Conservation (phyloP, 2,329 filamentous ascomycete genomes). For the Pseudovirgaria hyperparasitica region DNA sequence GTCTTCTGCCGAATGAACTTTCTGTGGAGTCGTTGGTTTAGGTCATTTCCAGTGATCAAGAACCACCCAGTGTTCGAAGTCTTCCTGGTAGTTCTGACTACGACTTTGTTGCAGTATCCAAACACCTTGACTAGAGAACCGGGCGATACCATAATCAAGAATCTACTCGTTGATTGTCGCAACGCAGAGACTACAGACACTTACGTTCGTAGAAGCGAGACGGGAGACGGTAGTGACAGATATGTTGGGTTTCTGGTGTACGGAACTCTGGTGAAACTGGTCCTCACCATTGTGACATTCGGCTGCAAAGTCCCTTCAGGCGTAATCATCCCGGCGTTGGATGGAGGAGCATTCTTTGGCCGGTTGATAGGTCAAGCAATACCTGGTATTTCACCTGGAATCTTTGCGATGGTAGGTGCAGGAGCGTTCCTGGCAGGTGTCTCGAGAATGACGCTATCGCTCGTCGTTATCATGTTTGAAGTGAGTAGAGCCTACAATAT, state of each 20-base stretch:
- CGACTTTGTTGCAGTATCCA: slow-evolving; percentile 42
- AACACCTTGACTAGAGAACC: slow-evolving; percentile 42
- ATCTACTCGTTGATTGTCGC: slow-evolving; percentile 43
- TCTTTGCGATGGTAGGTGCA: slow-evolving; percentile 49
- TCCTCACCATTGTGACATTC: slow-evolving; percentile 46
- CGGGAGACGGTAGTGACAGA: slow-evolving; percentile 11
- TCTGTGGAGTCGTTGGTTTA: slow-evolving; percentile 43
- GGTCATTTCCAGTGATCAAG: slow-evolving; percentile 39
- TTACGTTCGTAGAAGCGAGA: slow-evolving; percentile 42
- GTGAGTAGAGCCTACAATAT: slow-evolving; percentile 2
- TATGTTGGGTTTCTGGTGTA: slow-evolving; percentile 42
- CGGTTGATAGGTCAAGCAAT: slow-evolving; percentile 37
- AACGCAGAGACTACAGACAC: slow-evolving; percentile 17
- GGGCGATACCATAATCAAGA: slow-evolving; percentile 44
- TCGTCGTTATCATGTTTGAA: slow-evolving; percentile 50
- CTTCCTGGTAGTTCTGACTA: slow-evolving; percentile 39
- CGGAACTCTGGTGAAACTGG: slow-evolving; percentile 41
- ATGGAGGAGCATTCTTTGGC: slow-evolving; percentile 46
- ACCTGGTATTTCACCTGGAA: slow-evolving; percentile 38
- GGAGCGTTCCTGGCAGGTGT: slow-evolving; percentile 47
- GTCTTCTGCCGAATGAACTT: slow-evolving; percentile 47
- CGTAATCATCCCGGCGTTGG: slow-evolving; percentile 47
- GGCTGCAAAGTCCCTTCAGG: slow-evolving; percentile 48
- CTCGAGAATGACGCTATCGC: slow-evolving; percentile 44
- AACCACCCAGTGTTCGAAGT: slow-evolving; percentile 44